phyloP scores from a whole-genome alignment of 139 green algal genomes.

The Tetradesmus obliquus region DNA sequence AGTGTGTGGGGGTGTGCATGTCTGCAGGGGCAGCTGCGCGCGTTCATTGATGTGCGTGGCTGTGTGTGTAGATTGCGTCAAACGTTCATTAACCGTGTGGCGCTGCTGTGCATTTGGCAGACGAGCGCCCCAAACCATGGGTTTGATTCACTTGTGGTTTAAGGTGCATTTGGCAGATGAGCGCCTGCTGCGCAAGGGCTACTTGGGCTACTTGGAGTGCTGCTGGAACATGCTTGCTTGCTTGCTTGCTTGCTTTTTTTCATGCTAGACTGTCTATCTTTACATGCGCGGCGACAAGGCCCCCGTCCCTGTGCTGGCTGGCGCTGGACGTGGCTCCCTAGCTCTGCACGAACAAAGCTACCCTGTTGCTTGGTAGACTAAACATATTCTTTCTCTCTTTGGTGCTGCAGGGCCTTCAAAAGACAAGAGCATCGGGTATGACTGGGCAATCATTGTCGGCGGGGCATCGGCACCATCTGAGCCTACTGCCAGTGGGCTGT shows the following conservation, averaged over 20 bases:
- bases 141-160: no score
- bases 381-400: no score
- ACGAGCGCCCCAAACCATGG: no score
- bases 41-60: not conserved
- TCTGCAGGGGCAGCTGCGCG: no score
- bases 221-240: not conserved
- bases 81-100: not conserved
- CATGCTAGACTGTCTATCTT: not conserved
- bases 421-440: not conserved
- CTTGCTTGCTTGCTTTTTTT: not conserved
- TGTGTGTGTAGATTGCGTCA: not conserved
- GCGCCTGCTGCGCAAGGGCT: no score
- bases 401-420: conserved; percentile 7
- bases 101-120: not conserved
- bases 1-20: not conserved
- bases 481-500: not conserved
- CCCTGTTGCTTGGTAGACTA: no score
- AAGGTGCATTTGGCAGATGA: no score
- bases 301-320: not conserved
- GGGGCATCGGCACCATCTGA: not conserved
- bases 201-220: no score
- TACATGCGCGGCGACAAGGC: not conserved
- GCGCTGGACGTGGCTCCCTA: not conserved
- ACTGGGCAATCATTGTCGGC: conserved; percentile 37
- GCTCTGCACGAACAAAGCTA: no score